Percentiles rank a stretch among this genome's conserved stretches.
Conservation (phyloP, 116 monocot genomes). For the Dioscorea cayenensis region DNA sequence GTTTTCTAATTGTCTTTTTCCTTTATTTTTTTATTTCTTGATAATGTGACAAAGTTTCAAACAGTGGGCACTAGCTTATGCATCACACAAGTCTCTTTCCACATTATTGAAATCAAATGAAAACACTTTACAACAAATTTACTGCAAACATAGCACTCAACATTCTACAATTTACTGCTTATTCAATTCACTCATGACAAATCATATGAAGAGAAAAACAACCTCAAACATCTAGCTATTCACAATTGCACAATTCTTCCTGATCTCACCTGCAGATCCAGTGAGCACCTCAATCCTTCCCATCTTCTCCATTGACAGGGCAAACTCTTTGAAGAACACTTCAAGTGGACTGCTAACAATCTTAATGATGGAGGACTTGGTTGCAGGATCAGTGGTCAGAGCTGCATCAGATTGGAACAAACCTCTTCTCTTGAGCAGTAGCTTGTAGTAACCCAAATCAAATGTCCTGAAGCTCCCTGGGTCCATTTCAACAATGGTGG, state of each 20-base stretch:
- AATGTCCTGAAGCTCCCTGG: slow-evolving; percentile 28
- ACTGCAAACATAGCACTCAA: no score
- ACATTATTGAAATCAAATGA: no score
- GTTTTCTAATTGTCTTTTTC: no score
- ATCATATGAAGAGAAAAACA: background rate
- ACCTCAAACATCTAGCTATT: slow-evolving; percentile 4
- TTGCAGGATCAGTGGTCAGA: slow-evolving; percentile 9
- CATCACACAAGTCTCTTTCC: no score
- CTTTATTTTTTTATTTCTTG: no score
- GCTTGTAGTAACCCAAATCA: slow-evolving; percentile 36
- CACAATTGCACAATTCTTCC: slow-evolving; percentile 35
- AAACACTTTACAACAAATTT: no score
- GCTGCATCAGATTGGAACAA: slow-evolving; percentile 32
- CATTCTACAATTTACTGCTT: no score
- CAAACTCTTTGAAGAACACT: slow-evolving; percentile 22
- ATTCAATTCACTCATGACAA: background rate
- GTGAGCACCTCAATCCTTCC: slow-evolving; percentile 34
- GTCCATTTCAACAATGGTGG: slow-evolving; percentile 27
- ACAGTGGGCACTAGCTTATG: no score
- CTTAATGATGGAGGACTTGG: slow-evolving; percentile 6
- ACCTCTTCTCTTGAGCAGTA: slow-evolving; percentile 17
- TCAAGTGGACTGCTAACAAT: slow-evolving; percentile 5
- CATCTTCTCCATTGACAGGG: slow-evolving; percentile 45
- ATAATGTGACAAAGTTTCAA: no score
- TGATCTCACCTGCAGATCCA: slow-evolving; percentile 33